Conservation (phyloP, 2,329 filamentous ascomycete genomes). For the Emmonsiellopsis sp. region DNA sequence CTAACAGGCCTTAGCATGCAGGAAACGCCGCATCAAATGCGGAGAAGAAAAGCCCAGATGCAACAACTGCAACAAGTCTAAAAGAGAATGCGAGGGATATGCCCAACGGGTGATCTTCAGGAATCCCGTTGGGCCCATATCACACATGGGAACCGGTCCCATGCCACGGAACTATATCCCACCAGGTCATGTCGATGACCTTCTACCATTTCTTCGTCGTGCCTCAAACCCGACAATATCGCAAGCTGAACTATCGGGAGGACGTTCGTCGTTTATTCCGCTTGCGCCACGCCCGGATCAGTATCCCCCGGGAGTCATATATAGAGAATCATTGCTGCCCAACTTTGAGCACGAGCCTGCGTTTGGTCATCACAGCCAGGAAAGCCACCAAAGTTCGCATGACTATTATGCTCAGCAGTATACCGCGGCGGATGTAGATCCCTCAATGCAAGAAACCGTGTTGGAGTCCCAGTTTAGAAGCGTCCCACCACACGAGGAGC, state of each 20-base stretch:
- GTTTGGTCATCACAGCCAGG: not conserved
- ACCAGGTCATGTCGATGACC: constrained; percentile 1
- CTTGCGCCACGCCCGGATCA: constrained; percentile 13
- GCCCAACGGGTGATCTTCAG: constrained; percentile 34
- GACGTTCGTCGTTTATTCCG: constrained; percentile 9
- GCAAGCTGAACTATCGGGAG: constrained; percentile 5
- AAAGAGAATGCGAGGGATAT: constrained; percentile 37
- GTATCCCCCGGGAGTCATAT: not conserved
- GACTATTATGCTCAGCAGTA: not conserved
- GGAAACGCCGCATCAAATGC: constrained; percentile 92
- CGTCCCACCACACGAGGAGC: not conserved
- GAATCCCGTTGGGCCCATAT: constrained; percentile 27
- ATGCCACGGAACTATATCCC: constrained; percentile 7
- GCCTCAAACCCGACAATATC: constrained; percentile 5
- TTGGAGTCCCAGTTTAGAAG: not conserved
- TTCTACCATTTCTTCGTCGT: constrained; percentile 6
- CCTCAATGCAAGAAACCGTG: not conserved
- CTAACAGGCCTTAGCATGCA: constrained; percentile 55
- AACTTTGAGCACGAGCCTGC: constrained; percentile 1
- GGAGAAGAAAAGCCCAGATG: constrained; percentile 61
- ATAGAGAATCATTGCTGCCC: not conserved
- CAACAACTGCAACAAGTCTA: constrained; percentile 39
- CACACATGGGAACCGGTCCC: constrained; percentile 13
- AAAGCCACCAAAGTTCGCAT: not conserved
- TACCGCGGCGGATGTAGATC: not conserved